A percentile compares a stretch with the other conserved stretches of the same genome.
phyloP scores from a whole-genome alignment of 2,329 filamentous ascomycete species.

The Phialophora chinensis region DNA sequence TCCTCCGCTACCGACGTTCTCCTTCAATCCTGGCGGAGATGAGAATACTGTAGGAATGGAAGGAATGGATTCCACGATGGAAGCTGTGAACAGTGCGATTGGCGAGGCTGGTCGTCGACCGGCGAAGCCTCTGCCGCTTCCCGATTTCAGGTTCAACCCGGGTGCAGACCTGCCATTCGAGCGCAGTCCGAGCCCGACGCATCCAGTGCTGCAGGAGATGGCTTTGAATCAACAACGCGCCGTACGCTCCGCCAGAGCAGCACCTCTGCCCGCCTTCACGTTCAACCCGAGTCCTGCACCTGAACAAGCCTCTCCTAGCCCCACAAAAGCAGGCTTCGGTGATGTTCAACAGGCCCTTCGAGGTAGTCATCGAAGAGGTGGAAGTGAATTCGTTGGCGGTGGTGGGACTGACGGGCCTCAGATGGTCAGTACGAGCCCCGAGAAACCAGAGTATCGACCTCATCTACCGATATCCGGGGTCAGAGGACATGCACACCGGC shows the following conservation, averaged over 20 bases:
- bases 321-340: conserved; percentile 35
- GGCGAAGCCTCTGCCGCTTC: conserved; percentile 31
- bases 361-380: conserved; percentile 72
- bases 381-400: conserved; percentile 82
- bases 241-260: conserved; percentile 37
- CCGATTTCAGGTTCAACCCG: conserved; percentile 41
- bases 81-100: conserved; percentile 12
- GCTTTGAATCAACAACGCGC: conserved; percentile 39
- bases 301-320: conserved; percentile 36
- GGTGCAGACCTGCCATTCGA: conserved; percentile 37
- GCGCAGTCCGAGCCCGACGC: conserved; percentile 36
- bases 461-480: conserved; percentile 54
- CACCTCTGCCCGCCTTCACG: conserved; percentile 39
- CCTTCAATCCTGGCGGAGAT: conserved; percentile 36
- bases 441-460: conserved; percentile 42
- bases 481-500: conserved; percentile 77
- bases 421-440: conserved; percentile 46
- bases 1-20: conserved; percentile 35
- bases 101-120: conserved; percentile 24
- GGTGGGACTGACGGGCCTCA: conserved; percentile 50
- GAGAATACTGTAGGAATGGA: conserved; percentile 19
- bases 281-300: conserved; percentile 32
- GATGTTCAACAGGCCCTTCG: conserved; percentile 26
- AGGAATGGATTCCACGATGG: conserved; percentile 16
- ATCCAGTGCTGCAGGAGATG: conserved; percentile 42